Base-by-base conservation (phyloP, 2,329 filamentous ascomycete genomes). In the Aspergillus pseudoglaucus region DNA sequence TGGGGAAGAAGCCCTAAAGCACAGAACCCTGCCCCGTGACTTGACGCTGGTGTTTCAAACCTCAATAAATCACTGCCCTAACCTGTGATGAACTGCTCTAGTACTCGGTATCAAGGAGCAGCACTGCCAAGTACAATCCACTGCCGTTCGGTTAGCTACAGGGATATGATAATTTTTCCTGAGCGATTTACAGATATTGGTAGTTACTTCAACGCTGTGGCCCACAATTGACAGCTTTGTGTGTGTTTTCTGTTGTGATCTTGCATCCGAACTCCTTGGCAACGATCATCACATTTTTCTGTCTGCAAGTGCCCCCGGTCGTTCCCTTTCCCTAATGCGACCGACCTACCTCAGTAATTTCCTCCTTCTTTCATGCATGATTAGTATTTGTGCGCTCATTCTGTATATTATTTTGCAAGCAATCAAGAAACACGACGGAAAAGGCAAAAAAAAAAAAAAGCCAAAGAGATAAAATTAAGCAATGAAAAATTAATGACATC, bases 401-500 rank as follows among this genome's bases (percentile, higher is more conserved):
- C 7, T 8, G n/a, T 15, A 38, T 15, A 17, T n/a, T 9, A 38
- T 15, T 33, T 33, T n/a, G 32, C 4, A 41, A 41, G 25, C 22
- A 41, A 20, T 17, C 2, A 40, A 40, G 18, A 40, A 18, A 22
- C 7, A 10, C 6, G 18, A 23, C n/a, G 23, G 14, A 39, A 18
- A 20, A 15, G 22, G 8, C 2, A 41, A 41, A 12, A 42, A 23
- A 18, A 27, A 42, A 3, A 25, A n/a, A 42, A 6, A 20, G 1
- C 15, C 14, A 42, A 27, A 15, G 25, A 10, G 25, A 42, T 42
- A 42, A 27, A 30, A 30, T n/a, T 17, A 42, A 42, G 22, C 12
- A 17, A 42, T 42, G 23, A 42, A 27, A 14, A 30, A 17, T 15
- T 8, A 25, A 53, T 59, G 55, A 58, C 56, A 51, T 59, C 55